These are phyloP conservation scores for Pisolithus albus DNA, from an alignment of 768 basidiomycete species.

Conservation along the genomic window DNA sequence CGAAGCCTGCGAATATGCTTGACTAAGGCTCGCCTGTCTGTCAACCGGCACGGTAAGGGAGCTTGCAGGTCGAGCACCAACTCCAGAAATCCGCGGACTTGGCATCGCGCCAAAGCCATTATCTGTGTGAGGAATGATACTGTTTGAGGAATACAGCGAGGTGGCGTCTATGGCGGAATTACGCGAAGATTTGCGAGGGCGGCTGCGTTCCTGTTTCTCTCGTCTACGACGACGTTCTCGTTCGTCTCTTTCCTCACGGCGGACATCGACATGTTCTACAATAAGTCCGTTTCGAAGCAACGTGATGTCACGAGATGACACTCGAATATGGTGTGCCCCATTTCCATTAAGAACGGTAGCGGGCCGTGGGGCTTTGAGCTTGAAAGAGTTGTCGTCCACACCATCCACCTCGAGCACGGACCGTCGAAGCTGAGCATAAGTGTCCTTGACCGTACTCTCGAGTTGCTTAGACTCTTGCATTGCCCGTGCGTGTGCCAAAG, in stretches of 20 bases:
- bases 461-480: slow-evolving; percentile 71
- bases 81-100: slow-evolving; percentile 54
- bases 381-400: slow-evolving; percentile 54
- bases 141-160: slow-evolving; percentile 65
- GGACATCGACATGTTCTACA: slow-evolving; percentile 80
- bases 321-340: slow-evolving; percentile 34
- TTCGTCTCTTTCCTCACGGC: slow-evolving; percentile 71
- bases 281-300: slow-evolving; percentile 86
- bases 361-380: slow-evolving; percentile 58
- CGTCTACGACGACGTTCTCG: slow-evolving; percentile 63
- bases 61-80: slow-evolving; percentile 54
- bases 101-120: slow-evolving; percentile 49
- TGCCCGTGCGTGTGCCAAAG: slow-evolving; percentile 68
- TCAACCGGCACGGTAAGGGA: slow-evolving; percentile 54
- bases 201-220: slow-evolving; percentile 49
- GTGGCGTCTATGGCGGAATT: slow-evolving; percentile 65
- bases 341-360: slow-evolving; percentile 27
- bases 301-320: slow-evolving; percentile 65
- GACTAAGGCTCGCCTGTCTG: slow-evolving; percentile 50
- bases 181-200: slow-evolving; percentile 66
- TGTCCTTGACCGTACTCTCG: slow-evolving; percentile 72
- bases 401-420: slow-evolving; percentile 64
- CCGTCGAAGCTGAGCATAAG: slow-evolving; percentile 71
- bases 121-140: slow-evolving; percentile 49
- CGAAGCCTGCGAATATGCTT: slow-evolving; percentile 70